Base-by-base conservation (phyloP, 768 basidiomycete genomes). In the Hemileccinum impolitum region DNA sequence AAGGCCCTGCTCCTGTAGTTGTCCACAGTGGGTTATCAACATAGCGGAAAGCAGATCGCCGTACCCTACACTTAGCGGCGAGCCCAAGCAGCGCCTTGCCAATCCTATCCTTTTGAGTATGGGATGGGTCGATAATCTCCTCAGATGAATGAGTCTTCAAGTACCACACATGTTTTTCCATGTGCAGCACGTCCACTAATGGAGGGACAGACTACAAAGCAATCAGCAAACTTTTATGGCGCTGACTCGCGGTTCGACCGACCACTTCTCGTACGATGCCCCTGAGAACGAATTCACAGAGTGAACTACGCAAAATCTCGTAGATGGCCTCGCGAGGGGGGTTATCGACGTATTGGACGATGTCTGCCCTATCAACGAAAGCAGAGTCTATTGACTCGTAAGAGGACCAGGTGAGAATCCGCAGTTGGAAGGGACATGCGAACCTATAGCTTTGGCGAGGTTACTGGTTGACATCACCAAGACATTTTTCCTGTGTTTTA, bases 401-500 rank as follows among this genome's bases (percentile, higher is more conserved):
- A 48, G 53, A 43, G n/a, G 18, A 45, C 19, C 6, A 15, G 32
- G 8, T 14, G 14, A 17, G 15, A 35, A 30, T 18, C 12, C 2
- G 6, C 7, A 19, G 50, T 35, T 19, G 19, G 7, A 37, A 30
- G 37, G 38, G n/a, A 32, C 34, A 15, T 34, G 56, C 76, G 45
- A 52, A 93, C 94, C 94, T 48, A 99, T 99, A 0, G 96, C 93
- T 60, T 91, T 87, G 1, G 86, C 84, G 6, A 99, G 79, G 68
- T 98, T 99, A 48, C 93, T 95, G 1, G 96, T 99, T 6, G 96
- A 85, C 85, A 99, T 89, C 19, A 99, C 86, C 19, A 98, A 73
- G 2, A 94, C 93, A 61, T 99, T 99, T 71, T 90, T 95, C 43
- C 82, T 80, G 56, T 91, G 87, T 63, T 89, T 92, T 15, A 99